phyloP scores from a whole-genome alignment of 495 filamentous ascomycete genomes.

The Baudoinia panamericana region DNA sequence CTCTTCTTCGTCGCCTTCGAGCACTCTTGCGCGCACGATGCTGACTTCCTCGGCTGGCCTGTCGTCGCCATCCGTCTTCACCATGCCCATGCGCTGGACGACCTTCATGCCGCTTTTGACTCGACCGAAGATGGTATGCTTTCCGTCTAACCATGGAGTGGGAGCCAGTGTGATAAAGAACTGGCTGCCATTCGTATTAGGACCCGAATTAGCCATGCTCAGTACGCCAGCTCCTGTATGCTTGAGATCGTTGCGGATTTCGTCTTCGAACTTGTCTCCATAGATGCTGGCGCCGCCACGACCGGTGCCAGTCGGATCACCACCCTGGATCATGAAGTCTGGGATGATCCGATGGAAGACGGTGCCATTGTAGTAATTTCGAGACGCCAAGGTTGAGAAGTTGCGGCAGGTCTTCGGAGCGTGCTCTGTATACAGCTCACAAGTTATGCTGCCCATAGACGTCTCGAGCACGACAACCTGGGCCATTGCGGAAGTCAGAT shows the following conservation, averaged over 20 bases:
- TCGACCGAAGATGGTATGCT: constrained; percentile 93
- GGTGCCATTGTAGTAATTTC: constrained; percentile 75
- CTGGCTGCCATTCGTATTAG: constrained; percentile 81
- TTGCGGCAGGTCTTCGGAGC: constrained; percentile 82
- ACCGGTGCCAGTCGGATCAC: constrained; percentile 91
- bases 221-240: constrained; percentile 90
- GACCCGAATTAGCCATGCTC: constrained; percentile 92
- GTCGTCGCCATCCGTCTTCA: constrained; percentile 73
- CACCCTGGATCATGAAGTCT: constrained; percentile 94
- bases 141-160: constrained; percentile 92
- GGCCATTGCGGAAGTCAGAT: too few species aligned
- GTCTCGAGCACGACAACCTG: constrained; percentile 68
- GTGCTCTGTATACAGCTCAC: constrained; percentile 81
- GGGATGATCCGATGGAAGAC: constrained; percentile 92
- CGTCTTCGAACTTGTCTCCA: constrained; percentile 90
- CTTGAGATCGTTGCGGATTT: constrained; percentile 62
- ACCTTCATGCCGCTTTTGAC: constrained; percentile 74
- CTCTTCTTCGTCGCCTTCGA: constrained; percentile 42
- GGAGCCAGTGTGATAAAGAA: constrained; percentile 90
- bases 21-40: constrained; percentile 57
- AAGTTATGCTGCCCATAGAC: constrained; percentile 66
- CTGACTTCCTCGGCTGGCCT: constrained; percentile 69
- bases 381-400: constrained; percentile 61
- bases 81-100: constrained; percentile 79
- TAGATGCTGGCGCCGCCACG: constrained; percentile 84